Conservation (phyloP, 78 protist genomes). For the Bigelowiella natans region DNA sequence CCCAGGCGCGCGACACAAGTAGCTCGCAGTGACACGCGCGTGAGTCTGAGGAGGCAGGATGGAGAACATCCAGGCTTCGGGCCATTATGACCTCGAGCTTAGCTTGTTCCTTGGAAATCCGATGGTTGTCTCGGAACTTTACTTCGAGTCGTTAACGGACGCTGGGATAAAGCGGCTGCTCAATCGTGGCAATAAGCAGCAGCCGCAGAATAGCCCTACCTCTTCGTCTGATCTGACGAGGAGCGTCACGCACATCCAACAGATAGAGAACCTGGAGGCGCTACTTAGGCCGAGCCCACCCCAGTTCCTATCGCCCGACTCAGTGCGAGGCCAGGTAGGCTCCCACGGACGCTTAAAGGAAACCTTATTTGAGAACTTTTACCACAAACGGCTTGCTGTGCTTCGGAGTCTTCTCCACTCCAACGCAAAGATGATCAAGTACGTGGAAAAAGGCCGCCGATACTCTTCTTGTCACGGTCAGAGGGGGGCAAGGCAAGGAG, state of each 20-base stretch:
- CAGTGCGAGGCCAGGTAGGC: background rate
- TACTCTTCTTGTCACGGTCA: background rate
- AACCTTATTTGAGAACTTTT: background rate
- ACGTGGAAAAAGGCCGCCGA: background rate
- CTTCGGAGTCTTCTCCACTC: background rate
- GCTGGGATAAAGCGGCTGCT: background rate
- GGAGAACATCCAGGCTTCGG: background rate
- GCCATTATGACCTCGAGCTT: background rate
- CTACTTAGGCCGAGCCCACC: background rate
- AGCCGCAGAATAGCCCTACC: too few species aligned
- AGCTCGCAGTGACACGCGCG: too few species aligned
- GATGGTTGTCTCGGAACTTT: background rate
- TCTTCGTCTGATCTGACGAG: background rate
- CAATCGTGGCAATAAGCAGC: background rate
- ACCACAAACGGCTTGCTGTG: background rate
- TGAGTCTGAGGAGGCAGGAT: too few species aligned
- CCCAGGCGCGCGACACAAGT: too few species aligned
- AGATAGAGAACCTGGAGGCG: background rate
- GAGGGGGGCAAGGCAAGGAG: too few species aligned
- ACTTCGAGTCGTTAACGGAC: background rate
- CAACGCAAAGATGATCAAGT: background rate
- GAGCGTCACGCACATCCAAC: background rate
- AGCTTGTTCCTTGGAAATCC: background rate
- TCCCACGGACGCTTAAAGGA: background rate
- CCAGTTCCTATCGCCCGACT: background rate